These are phyloP conservation scores for Saccharomycopsis oosterbeekiorum DNA, from an alignment of 805 yeast genomes.

Conservation along the genomic window DNA sequence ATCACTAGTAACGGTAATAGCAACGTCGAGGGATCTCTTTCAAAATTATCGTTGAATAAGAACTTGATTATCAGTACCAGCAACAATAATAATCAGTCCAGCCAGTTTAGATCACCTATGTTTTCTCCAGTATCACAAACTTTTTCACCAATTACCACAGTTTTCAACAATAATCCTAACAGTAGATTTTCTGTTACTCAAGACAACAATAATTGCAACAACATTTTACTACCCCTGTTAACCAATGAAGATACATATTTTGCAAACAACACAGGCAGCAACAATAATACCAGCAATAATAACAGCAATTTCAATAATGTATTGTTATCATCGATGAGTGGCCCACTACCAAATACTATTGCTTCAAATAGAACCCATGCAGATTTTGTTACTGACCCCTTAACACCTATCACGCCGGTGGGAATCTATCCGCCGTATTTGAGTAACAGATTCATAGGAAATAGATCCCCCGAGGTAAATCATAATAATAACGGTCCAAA, in stretches of 20 bases:
- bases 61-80: neutral
- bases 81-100: neutral
- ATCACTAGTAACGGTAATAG: neutral
- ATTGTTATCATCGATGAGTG: neutral
- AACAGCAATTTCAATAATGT: neutral
- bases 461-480: neutral
- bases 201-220: neutral
- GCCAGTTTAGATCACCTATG: conserved; percentile 10
- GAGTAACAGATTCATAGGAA: neutral
- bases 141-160: conserved; percentile 15
- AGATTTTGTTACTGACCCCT: conserved; percentile 6
- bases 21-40: conserved; percentile 7
- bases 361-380: conserved; percentile 1
- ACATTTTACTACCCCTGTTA: neutral
- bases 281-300: conserved; percentile 3
- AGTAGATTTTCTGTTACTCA: neutral
- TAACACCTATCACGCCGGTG: conserved; percentile 17
- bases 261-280: conserved; percentile 11
- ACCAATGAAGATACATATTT: conserved; percentile 1
- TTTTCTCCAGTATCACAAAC: conserved; percentile 14
- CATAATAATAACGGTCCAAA: neutral
- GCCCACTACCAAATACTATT: neutral
- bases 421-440: neutral
- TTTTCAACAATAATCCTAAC: conserved; percentile 7
- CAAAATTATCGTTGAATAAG: conserved; percentile 5